These are phyloP conservation scores for Inosperma sp. DNA, from an alignment of 768 basidiomycete species.

Conservation along the genomic window DNA sequence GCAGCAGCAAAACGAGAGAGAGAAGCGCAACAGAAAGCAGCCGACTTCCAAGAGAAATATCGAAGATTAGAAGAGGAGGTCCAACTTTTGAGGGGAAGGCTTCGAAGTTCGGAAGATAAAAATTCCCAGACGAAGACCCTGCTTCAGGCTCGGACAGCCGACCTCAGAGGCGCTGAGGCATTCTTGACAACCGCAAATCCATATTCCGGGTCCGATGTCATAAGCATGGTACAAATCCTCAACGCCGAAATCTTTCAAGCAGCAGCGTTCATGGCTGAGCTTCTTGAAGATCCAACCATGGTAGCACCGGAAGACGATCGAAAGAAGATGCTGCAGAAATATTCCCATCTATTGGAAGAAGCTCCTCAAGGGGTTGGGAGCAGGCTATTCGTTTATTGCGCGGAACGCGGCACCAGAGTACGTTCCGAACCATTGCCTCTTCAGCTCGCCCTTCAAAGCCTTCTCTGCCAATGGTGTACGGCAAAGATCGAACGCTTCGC, in stretches of 20 bases:
- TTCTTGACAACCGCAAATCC: constrained; percentile 42
- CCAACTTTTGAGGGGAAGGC: constrained; percentile 6
- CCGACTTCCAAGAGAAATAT: background rate
- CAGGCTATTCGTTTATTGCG: constrained; percentile 13
- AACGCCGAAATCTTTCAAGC: constrained; percentile 48
- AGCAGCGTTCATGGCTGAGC: constrained; percentile 43
- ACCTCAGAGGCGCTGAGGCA: constrained; percentile 44
- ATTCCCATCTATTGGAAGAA: constrained; percentile 3
- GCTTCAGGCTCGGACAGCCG: constrained; percentile 38
- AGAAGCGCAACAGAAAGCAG: constrained; percentile 1
- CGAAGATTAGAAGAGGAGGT: constrained; percentile 12
- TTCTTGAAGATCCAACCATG: constrained; percentile 22
- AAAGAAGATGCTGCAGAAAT: constrained; percentile 25
- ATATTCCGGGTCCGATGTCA: constrained; percentile 43
- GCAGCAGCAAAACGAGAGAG: constrained; percentile 8
- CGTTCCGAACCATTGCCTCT: constrained; percentile 20
- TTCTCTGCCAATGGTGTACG: constrained; percentile 13
- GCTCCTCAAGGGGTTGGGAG: constrained; percentile 12
- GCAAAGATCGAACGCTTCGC: constrained; percentile 4
- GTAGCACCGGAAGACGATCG: constrained; percentile 8
- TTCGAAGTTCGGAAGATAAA: constrained; percentile 12
- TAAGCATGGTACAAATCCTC: constrained; percentile 36
- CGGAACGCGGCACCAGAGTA: constrained; percentile 11
- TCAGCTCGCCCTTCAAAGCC: constrained; percentile 20
- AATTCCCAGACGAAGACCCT: constrained; percentile 16